Base-by-base conservation (phyloP, 805 yeast genomes). In the Starmerella scarabaei region DNA sequence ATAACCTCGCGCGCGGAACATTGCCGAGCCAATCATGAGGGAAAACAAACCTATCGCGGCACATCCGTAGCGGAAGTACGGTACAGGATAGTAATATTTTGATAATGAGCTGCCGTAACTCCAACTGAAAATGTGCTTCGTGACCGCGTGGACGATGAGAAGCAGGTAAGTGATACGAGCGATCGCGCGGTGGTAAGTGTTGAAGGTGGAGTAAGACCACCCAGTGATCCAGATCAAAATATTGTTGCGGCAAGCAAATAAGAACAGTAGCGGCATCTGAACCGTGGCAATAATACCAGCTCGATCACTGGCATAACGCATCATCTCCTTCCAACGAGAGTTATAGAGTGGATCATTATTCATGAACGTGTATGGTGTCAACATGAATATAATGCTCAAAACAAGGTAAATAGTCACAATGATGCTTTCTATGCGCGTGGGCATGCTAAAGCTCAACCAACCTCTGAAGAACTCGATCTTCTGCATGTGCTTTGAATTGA, bases 231-330 rank as follows among this genome's bases (percentile, higher is more conserved):
- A 71, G 44, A 69, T 74, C 42, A 77, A 55, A 36, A 77, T 55
- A 52, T 76, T 77, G 56, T 77, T 77, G 49, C 82, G 60, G 31
- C 80, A 73, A 2, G 80, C 75, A 53, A 76, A 74, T 36, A 75
- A 56, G 24, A 73, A 60, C 33, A 75, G 46, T 33, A 73, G 55
- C 3, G 83, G 82, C 28, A 67, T 33, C 43, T 62, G 57, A 59
- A 67, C 56, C n/a, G 67, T 63, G 3, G 65, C 55, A 33, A 73
- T 52, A 21, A 75, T 65, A 2, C 75, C 80, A 1, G 75, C 50
- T 50, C 82, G 62, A 49, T 73, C 91, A 4, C 71, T 69, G 35
- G 59, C 48, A 45, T 57, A 66, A 21, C 71, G 56, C 49, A 63
- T 49, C 48, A 65, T 53, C 11, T 70, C 68, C 26, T 49, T 47